Evolutionary conservation across 805 yeast genomes (phyloP).

Genomic region (Saccharomycopsis javanensis): DNA sequence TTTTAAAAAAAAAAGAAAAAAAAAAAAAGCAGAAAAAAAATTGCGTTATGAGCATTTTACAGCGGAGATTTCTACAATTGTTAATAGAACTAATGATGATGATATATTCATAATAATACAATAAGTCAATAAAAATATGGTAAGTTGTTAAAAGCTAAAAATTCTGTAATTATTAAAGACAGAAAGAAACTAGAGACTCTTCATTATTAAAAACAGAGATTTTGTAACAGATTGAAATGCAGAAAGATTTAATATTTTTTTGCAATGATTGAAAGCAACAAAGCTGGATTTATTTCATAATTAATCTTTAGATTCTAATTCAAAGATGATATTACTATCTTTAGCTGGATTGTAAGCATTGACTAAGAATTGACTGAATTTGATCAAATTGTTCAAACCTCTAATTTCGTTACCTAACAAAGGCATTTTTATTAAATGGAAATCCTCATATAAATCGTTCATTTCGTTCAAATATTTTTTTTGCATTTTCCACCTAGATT

Average conservation of each 20-base stretch:
- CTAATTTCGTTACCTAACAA: slow-evolving; percentile 90
- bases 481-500: slow-evolving; percentile 92
- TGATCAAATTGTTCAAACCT: slow-evolving; percentile 76
- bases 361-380: slow-evolving; percentile 73
- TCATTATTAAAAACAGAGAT: too few species aligned
- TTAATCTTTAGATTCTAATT: slow-evolving; percentile 24
- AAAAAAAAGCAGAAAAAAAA: too few species aligned
- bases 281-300: neutral
- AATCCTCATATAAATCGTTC: slow-evolving; percentile 93
- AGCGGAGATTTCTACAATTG: too few species aligned
- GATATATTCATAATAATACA: neutral
- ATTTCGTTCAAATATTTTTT: slow-evolving; percentile 90
- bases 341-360: slow-evolving; percentile 64
- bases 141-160: too few species aligned
- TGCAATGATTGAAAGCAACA: neutral
- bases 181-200: too few species aligned
- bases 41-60: neutral
- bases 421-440: slow-evolving; percentile 93
- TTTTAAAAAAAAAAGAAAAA: neutral
- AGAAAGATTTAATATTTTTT: too few species aligned
- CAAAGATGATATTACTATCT: slow-evolving; percentile 34
- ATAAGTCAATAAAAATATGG: too few species aligned
- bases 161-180: too few species aligned
- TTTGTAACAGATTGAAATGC: neutral
- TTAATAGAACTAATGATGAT: too few species aligned